These are phyloP conservation scores for Skeletonema menzelii DNA, from an alignment of 108 stramenopile species.

Conservation along the genomic window DNA sequence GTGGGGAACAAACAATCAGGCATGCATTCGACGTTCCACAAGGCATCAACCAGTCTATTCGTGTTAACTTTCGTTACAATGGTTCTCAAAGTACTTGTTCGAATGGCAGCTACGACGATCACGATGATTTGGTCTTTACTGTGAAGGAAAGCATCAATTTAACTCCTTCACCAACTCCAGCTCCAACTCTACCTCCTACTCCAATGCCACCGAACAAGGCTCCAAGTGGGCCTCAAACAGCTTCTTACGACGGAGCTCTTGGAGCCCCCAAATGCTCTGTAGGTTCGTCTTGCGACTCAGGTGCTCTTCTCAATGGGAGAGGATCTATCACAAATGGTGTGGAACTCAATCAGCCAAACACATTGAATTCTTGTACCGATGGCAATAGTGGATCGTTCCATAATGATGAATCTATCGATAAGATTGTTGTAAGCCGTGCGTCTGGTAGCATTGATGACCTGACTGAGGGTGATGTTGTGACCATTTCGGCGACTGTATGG, in stretches of 20 bases:
- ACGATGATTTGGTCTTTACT: slow-evolving; percentile 20
- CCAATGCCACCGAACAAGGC: too few relatives aligned
- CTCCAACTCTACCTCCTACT: too few relatives aligned
- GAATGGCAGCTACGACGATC: slow-evolving; percentile 15
- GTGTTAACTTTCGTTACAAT: slow-evolving; percentile 17
- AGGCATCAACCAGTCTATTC: slow-evolving; percentile 4
- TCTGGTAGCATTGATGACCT: neutral
- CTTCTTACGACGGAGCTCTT: neutral
- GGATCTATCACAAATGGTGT: slow-evolving; percentile 3
- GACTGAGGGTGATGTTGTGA: neutral
- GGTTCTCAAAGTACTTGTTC: neutral
- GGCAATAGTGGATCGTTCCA: slow-evolving; percentile 9
- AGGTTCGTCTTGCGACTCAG: neutral
- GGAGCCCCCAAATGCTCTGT: neutral
- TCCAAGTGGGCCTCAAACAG: neutral
- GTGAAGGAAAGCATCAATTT: neutral
- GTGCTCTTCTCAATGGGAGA: slow-evolving; percentile 11
- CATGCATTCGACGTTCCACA: slow-evolving; percentile 2
- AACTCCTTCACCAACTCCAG: neutral
- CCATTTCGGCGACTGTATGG: neutral
- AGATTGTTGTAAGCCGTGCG: slow-evolving; percentile 8
- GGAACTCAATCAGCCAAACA: slow-evolving; percentile 11
- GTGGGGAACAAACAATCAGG: neutral
- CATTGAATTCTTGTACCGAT: slow-evolving; percentile 3
- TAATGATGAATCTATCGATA: slow-evolving; percentile 20